Evolutionary conservation across 306 rosid genomes (phyloP), one percentile per base, ranked within the genome.

Genomic region (Casuarina cunninghamiana): DNA sequence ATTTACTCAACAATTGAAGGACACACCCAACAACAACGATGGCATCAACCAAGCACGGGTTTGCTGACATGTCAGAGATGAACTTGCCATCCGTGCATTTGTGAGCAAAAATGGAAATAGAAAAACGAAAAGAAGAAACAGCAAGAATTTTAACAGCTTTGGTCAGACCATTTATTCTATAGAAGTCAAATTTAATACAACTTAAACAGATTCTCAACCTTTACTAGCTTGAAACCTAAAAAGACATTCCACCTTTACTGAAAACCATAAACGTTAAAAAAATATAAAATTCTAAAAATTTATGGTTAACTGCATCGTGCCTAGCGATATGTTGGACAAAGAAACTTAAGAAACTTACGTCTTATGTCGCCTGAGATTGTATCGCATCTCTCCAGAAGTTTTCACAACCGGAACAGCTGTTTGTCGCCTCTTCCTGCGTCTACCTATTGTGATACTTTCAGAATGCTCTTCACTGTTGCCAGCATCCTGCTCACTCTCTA

Each of bases 361-460:
- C 89, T 84, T 88, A 73, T 81, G 96, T 48, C 76, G 89, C 83
- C 99, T 95, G 78, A 95, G 90, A 83, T 93, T 90, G 84, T 93
- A 95, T 72, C 97, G 85, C 74, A 61, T 89, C 84, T 83, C 91
- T 46, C 93, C 91, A 8, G 89, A 86, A 58, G 77, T 86, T 67
- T 75, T 90, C 69, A 83, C 79, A 3, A 87, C 48, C 41, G 90
- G 73, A 78, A 87, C 77, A 83, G 77, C 78, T 0, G 77, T 83
- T 84, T 83, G 92, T 72, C 83, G 84, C 85, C 79, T 91, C 89
- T 89, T 92, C 78, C 94, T 89, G 75, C 79, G 86, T 68, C 91
- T 86, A 70, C 83, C 90, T 77, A 89, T 74, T 83, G 95, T 83
- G 82, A 87, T 75, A 84, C 97, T 92, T 38, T 81, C 94, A 44